These are phyloP conservation scores for Colletotrichum sp. DNA, from an alignment of 2,329 filamentous ascomycete species.

Conservation along the genomic window DNA sequence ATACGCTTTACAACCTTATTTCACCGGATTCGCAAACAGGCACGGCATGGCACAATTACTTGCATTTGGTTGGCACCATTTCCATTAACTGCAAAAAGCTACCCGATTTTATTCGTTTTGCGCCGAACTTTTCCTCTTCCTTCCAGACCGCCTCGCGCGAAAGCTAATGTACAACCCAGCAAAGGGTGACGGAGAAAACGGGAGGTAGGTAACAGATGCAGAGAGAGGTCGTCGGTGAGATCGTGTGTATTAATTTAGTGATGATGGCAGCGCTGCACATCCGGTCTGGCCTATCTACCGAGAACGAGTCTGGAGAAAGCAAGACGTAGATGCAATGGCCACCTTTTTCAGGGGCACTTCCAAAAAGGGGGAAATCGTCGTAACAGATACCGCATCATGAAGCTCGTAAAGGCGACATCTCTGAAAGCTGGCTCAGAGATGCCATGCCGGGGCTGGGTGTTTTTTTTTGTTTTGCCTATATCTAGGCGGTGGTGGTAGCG, in stretches of 20 bases:
- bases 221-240: slow-evolving; percentile 25
- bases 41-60: neutral
- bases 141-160: slow-evolving; percentile 30
- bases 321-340: slow-evolving; percentile 19
- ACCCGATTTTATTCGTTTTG: slow-evolving; percentile 35
- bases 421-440: neutral
- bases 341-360: slow-evolving; percentile 19
- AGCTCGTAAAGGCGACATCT: slow-evolving; percentile 16
- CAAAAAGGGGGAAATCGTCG: slow-evolving; percentile 24
- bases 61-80: neutral
- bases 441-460: slow-evolving; percentile 9
- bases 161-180: slow-evolving; percentile 43
- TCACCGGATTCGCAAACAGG: neutral
- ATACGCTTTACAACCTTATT: neutral
- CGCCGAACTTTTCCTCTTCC: slow-evolving; percentile 37
- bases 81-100: slow-evolving; percentile 27
- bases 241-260: slow-evolving; percentile 27
- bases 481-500: slow-evolving; percentile 34
- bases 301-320: slow-evolving; percentile 20
- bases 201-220: slow-evolving; percentile 37
- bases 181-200: slow-evolving; percentile 35
- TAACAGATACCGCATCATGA: slow-evolving; percentile 23
- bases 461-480: neutral
- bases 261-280: slow-evolving; percentile 21
- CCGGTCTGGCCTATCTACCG: slow-evolving; percentile 18